A percentile compares a stretch with the other conserved stretches of the same genome.
Evolutionary conservation across 2,329 filamentous ascomycete species (phyloP).

Genomic region (Fusarium sp.): DNA sequence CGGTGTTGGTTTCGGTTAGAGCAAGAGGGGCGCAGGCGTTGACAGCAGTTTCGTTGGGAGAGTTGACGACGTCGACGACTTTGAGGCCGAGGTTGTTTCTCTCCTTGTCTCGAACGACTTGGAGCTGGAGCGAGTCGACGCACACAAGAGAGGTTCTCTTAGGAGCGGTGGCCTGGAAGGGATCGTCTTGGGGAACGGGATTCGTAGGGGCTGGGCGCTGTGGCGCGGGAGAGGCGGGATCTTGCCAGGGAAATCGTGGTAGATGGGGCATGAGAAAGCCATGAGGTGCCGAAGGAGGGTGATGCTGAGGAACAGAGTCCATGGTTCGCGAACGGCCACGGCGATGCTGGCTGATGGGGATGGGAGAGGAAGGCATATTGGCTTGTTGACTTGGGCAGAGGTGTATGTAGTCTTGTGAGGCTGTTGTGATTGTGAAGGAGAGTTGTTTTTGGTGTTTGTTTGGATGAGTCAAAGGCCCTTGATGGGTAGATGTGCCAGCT

Average conservation of each 20-base stretch:
- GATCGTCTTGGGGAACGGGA: too few relatives aligned
- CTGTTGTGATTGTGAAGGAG: background rate
- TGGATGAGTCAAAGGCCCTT: background rate
- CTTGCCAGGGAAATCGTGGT: background rate
- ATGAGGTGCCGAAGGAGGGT: background rate
- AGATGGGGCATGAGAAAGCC: background rate
- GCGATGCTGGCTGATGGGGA: background rate
- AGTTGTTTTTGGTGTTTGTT: background rate
- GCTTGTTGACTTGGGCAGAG: background rate
- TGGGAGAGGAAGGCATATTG: background rate
- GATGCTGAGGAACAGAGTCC: background rate
- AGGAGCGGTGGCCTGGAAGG: too few relatives aligned
- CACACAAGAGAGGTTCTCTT: background rate
- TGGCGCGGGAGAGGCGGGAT: fast-evolving
- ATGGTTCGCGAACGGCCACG: slow-evolving; percentile 5
- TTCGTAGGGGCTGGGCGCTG: background rate
- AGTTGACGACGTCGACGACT: slow-evolving; percentile 1
- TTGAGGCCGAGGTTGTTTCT: slow-evolving; percentile 4
- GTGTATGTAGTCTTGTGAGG: background rate
- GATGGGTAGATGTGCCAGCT: background rate
- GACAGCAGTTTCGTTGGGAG: background rate
- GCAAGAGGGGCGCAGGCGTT: slow-evolving; percentile 17
- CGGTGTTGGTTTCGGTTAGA: background rate
- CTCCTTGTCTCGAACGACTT: slow-evolving; percentile 6
- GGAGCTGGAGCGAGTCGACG: slow-evolving; percentile 24